These are phyloP conservation scores for Ophiostoma sp. DNA, from an alignment of 2,329 filamentous ascomycete genomes.

Conservation along the genomic window DNA sequence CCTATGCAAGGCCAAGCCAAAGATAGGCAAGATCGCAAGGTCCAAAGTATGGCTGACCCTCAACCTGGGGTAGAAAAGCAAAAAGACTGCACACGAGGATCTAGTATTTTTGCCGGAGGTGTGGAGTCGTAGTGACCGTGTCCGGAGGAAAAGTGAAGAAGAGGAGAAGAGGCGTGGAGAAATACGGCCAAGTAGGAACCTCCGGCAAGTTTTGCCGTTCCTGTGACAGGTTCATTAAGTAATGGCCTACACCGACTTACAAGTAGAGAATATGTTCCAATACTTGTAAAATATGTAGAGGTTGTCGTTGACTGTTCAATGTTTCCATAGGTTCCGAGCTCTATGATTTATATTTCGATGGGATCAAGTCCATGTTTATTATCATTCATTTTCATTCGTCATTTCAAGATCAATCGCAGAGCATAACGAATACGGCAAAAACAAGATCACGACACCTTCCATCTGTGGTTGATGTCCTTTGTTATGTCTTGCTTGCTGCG, in stretches of 20 bases:
- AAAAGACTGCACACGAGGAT: background rate
- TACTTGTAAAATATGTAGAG: too few relatives aligned
- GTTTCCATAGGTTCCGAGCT: too few relatives aligned
- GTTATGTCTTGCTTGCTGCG: background rate
- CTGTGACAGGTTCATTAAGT: background rate
- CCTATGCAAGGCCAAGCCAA: background rate
- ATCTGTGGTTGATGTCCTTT: background rate
- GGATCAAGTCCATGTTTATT: too few relatives aligned
- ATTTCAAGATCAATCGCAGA: background rate
- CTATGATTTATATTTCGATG: too few relatives aligned
- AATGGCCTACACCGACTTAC: background rate
- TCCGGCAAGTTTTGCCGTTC: background rate
- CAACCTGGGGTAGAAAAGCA: background rate
- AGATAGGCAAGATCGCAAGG: background rate
- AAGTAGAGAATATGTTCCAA: too few relatives aligned
- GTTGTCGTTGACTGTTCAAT: too few relatives aligned
- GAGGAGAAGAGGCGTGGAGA: background rate
- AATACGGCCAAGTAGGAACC: background rate
- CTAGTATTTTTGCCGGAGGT: background rate
- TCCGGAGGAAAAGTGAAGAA: background rate
- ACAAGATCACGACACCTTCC: background rate
- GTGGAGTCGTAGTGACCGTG: constrained; percentile 5
- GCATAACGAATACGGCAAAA: background rate
- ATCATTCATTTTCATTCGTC: too few relatives aligned
- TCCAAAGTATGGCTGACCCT: background rate